Conservation (phyloP, 371 early-diverging fungal genomes). For the Capniomyces stellatus region DNA sequence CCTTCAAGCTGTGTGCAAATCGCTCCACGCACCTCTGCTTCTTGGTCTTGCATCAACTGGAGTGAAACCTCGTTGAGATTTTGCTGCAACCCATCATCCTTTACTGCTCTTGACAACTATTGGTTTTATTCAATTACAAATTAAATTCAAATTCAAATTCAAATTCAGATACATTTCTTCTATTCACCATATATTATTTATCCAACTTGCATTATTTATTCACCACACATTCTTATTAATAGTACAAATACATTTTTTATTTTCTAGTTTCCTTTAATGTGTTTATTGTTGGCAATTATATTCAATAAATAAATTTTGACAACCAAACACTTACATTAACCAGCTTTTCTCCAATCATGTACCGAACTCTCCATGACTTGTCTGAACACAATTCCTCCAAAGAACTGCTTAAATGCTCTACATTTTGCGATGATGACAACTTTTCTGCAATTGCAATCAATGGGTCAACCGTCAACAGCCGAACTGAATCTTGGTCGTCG, state of each 20-base stretch:
- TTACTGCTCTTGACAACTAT: constrained; percentile 16
- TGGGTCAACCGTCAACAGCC: constrained; percentile 81
- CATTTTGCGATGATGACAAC: constrained; percentile 45
- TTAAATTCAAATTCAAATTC: too few relatives aligned
- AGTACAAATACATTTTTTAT: background rate
- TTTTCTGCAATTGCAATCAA: constrained; percentile 76
- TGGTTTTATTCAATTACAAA: too few relatives aligned
- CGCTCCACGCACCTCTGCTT: constrained; percentile 94
- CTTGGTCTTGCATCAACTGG: constrained; percentile 72
- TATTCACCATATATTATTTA: too few relatives aligned
- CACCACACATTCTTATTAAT: too few relatives aligned
- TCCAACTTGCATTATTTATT: too few relatives aligned
- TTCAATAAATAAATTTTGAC: background rate
- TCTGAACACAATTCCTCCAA: constrained; percentile 66
- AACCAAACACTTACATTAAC: constrained; percentile 23
- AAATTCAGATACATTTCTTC: too few relatives aligned
- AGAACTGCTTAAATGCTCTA: constrained; percentile 28
- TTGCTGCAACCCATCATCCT: constrained; percentile 21
- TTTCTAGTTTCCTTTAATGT: background rate
- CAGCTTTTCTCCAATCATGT: constrained; percentile 95
- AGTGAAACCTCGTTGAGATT: constrained; percentile 37
- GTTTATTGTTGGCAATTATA: constrained; percentile 1
- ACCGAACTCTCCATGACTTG: constrained; percentile 94
- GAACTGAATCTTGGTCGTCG: constrained; percentile 68
- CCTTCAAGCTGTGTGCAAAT: constrained; percentile 49